Conservation (phyloP, 495 filamentous ascomycete species). For the Trichoderma asperelloides region DNA sequence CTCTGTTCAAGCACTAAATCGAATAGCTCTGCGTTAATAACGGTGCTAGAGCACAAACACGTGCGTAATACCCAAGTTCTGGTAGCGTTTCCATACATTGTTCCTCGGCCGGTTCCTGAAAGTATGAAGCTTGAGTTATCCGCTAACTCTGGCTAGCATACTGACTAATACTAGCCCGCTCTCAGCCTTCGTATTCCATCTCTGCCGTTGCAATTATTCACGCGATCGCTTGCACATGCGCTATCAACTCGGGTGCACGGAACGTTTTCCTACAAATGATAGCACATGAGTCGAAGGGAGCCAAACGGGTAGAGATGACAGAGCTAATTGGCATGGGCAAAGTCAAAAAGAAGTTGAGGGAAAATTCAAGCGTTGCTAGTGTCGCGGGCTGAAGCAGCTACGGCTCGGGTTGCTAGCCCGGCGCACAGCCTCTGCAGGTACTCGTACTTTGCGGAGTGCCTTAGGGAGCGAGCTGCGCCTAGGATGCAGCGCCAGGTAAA, state of each 20-base stretch:
- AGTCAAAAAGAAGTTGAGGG: background rate
- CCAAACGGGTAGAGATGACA: background rate
- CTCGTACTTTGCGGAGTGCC: background rate
- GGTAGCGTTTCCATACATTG: background rate
- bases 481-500: background rate
- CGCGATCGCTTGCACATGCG: background rate
- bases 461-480: background rate
- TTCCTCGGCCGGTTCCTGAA: conserved; percentile 7
- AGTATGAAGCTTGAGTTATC: background rate
- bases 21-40: background rate
- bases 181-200: background rate
- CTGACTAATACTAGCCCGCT: background rate
- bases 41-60: conserved; percentile 1
- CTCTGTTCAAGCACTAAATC: background rate
- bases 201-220: background rate
- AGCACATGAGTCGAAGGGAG: background rate
- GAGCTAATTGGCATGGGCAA: background rate
- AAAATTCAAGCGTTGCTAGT: background rate
- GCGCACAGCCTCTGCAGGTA: conserved; percentile 3
- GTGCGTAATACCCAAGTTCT: background rate
- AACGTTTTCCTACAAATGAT: background rate
- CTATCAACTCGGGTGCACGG: background rate
- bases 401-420: background rate
- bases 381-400: background rate
- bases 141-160: background rate